Conservation (phyloP, 208 protist genomes). For the Willaertia magna region DNA sequence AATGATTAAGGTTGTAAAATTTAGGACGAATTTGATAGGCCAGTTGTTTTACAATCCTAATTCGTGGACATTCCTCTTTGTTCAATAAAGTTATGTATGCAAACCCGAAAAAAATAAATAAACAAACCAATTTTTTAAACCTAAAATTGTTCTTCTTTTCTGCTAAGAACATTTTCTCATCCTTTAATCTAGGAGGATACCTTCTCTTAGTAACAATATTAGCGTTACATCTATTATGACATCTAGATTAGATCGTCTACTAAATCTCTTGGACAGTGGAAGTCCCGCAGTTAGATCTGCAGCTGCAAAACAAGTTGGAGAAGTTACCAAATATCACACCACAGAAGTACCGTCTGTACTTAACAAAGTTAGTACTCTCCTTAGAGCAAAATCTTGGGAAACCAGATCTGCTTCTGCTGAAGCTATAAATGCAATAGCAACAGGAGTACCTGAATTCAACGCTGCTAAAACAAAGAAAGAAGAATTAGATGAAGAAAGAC, state of each 20-base stretch:
- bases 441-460: background rate
- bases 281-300: background rate
- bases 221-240: background rate
- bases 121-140: too few relatives aligned
- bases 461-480: background rate
- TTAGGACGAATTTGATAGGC: too few relatives aligned
- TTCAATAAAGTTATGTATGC: too few relatives aligned
- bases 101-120: too few relatives aligned
- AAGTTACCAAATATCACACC: background rate
- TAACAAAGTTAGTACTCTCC: background rate
- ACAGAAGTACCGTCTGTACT: background rate
- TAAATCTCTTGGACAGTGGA: background rate
- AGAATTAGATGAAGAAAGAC: background rate
- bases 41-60: too few relatives aligned
- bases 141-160: too few relatives aligned
- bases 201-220: too few relatives aligned
- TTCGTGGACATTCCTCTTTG: too few relatives aligned
- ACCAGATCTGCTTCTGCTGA: background rate
- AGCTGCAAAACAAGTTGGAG: slow-evolving; percentile 4
- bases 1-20: too few relatives aligned
- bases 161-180: too few relatives aligned
- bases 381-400: background rate
- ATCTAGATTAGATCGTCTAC: background rate
- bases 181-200: too few relatives aligned
- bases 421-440: background rate